A percentile compares a stretch with the other conserved stretches of the same genome.
Conservation (phyloP, 106 monocot genomes). For the Phalaenopsis equestris region DNA sequence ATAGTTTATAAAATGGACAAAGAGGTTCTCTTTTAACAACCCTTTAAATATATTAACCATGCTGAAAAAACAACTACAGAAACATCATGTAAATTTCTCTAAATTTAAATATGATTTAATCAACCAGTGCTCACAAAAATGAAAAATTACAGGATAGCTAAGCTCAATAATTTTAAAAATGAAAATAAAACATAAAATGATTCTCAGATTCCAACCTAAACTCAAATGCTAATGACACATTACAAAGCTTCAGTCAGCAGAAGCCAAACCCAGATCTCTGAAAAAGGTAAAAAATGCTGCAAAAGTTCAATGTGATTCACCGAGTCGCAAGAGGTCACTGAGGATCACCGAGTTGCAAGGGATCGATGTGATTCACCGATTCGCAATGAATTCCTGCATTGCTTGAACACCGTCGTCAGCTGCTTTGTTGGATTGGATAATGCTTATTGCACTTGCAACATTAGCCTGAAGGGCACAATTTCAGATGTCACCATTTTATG, state of each 20-base stretch:
- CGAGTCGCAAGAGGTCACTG: slow-evolving; percentile 5
- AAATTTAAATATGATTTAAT: not conserved
- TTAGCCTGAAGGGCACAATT: slow-evolving; percentile 40
- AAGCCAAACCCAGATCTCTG: not conserved
- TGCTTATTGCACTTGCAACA: slow-evolving; percentile 49
- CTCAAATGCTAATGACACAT: not conserved
- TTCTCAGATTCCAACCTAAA: not conserved
- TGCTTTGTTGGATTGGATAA: slow-evolving; percentile 70
- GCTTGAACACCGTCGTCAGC: slow-evolving; percentile 35
- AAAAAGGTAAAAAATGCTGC: not conserved
- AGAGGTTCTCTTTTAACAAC: too few species aligned
- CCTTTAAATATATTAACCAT: not conserved
- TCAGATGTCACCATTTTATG: not conserved
- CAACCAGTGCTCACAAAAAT: not conserved
- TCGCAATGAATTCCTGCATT: slow-evolving; percentile 25
- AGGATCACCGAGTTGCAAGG: slow-evolving; percentile 9
- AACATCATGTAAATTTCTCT: not conserved
- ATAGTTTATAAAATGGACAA: too few species aligned
- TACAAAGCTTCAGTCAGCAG: not conserved
- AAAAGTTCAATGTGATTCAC: slow-evolving; percentile 4
- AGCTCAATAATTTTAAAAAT: too few species aligned
- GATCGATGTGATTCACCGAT: slow-evolving; percentile 12
- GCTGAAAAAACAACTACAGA: not conserved
- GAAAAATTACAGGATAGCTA: not conserved
- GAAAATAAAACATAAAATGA: not conserved